Evolutionary conservation across 2,329 filamentous ascomycete species (phyloP).

Genomic region (Aspergillus sp.): DNA sequence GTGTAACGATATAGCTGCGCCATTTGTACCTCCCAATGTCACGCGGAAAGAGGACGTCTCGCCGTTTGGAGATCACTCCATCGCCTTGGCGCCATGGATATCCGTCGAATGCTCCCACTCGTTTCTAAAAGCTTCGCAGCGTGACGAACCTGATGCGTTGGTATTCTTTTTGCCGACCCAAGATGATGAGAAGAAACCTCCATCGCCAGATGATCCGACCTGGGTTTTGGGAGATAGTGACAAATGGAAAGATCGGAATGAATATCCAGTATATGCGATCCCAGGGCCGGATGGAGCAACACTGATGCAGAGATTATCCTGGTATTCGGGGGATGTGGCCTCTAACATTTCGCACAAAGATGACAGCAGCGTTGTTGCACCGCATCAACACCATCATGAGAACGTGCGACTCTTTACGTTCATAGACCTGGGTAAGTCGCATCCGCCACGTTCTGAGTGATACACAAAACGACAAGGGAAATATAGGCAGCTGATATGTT

Average conservation of each 20-base stretch:
- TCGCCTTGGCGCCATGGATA: slow-evolving; percentile 85
- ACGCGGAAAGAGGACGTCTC: slow-evolving; percentile 65
- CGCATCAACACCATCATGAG: not conserved
- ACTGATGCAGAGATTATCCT: slow-evolving; percentile 64
- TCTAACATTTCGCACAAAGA: slow-evolving; percentile 16
- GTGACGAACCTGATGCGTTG: slow-evolving; percentile 55
- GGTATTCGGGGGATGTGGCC: slow-evolving; percentile 71
- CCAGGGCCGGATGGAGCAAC: slow-evolving; percentile 58
- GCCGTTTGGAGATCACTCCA: slow-evolving; percentile 60
- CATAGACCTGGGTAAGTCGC: slow-evolving; percentile 39
- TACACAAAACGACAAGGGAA: not conserved
- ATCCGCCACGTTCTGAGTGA: slow-evolving; percentile 25
- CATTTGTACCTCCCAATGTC: slow-evolving; percentile 67
- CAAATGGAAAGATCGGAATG: slow-evolving; percentile 63
- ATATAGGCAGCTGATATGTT: not conserved
- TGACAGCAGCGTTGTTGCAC: not conserved
- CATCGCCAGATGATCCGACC: slow-evolving; percentile 53
- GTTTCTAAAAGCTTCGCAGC: slow-evolving; percentile 58
- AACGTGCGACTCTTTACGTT: slow-evolving; percentile 38
- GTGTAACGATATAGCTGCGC: slow-evolving; percentile 57
- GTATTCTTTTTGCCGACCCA: slow-evolving; percentile 49
- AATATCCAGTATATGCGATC: slow-evolving; percentile 78
- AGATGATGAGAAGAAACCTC: slow-evolving; percentile 52
- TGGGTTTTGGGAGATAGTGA: slow-evolving; percentile 68
- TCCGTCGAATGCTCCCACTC: slow-evolving; percentile 63